A percentile compares a stretch with the other conserved stretches of the same genome.
phyloP scores from a whole-genome alignment of 2,329 filamentous ascomycete species.

The Scedosporium boydii region DNA sequence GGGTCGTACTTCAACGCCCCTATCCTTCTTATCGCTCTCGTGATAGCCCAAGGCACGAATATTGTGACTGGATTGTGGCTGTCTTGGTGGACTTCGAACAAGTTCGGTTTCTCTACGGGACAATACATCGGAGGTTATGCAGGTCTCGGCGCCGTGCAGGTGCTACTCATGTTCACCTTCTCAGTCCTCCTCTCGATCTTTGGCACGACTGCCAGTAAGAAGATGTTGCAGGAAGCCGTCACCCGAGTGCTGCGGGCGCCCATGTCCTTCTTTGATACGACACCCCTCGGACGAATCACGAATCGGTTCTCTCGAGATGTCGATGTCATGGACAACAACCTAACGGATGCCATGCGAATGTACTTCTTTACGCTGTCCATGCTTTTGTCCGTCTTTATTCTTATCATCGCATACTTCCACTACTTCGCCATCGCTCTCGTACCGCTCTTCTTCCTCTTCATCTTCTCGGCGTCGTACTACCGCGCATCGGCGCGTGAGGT shows the following conservation, averaged over 20 bases:
- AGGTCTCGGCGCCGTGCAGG: constrained; percentile 61
- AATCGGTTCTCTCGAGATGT: constrained; percentile 95
- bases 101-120: constrained; percentile 57
- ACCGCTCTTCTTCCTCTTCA: constrained; percentile 63
- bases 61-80: constrained; percentile 87
- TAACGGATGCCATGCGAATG: constrained; percentile 86
- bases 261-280: constrained; percentile 97
- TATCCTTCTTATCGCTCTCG: constrained; percentile 51
- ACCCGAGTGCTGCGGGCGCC: constrained; percentile 61
- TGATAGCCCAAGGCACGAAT: constrained; percentile 72
- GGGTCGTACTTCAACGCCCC: constrained; percentile 62
- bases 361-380: constrained; percentile 78
- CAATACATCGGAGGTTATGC: constrained; percentile 66
- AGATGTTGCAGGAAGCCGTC: constrained; percentile 74
- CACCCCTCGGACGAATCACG: constrained; percentile 86
- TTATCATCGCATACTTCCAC: constrained; percentile 93
- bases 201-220: constrained; percentile 73
- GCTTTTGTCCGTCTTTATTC: constrained; percentile 73
- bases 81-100: constrained; percentile 82
- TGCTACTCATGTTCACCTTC: constrained; percentile 69
- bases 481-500: constrained; percentile 84
- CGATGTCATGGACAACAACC: constrained; percentile 89
- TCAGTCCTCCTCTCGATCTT: constrained; percentile 68
- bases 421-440: constrained; percentile 63
- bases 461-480: constrained; percentile 81